Conservation (phyloP, 2,329 filamentous ascomycete species). For the Scytalidium lignicola region DNA sequence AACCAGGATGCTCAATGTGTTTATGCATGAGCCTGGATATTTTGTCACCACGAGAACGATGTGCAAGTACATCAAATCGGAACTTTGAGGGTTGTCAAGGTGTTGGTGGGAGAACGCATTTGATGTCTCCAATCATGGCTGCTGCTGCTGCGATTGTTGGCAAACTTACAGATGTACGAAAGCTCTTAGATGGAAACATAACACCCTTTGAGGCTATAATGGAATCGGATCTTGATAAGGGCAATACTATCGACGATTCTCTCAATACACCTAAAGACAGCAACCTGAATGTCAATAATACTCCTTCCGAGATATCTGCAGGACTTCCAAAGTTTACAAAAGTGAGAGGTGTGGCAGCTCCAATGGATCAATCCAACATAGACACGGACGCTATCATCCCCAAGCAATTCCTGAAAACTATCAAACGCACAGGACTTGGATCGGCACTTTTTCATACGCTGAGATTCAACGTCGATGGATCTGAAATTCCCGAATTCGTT, state of each 20-base stretch:
- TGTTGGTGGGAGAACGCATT: conserved; percentile 77
- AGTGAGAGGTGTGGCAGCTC: conserved; percentile 78
- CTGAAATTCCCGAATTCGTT: conserved; percentile 70
- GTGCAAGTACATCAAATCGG: conserved; percentile 87
- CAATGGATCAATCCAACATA: conserved; percentile 79
- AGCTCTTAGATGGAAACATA: conserved; percentile 53
- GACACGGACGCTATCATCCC: conserved; percentile 97
- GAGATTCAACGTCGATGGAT: conserved; percentile 65
- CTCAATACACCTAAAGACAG: conserved; percentile 25
- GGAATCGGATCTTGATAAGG: conserved; percentile 25
- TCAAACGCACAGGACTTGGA: conserved; percentile 89
- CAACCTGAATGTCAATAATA: too few species aligned
- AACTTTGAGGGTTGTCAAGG: conserved; percentile 95
- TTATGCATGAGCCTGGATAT: conserved; percentile 98
- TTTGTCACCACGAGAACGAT: conserved; percentile 79
- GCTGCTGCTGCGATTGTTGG: conserved; percentile 81
- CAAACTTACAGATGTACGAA: conserved; percentile 82
- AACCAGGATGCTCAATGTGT: conserved; percentile 96
- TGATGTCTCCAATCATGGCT: conserved; percentile 97
- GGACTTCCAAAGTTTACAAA: conserved; percentile 78
- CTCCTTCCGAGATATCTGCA: too few species aligned
- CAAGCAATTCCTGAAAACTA: conserved; percentile 96
- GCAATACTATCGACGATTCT: background rate
- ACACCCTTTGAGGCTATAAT: conserved; percentile 35
- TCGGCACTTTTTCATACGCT: conserved; percentile 77